phyloP scores from a whole-genome alignment of 1,139 yeast species.

The Kodamaea anthophila region DNA sequence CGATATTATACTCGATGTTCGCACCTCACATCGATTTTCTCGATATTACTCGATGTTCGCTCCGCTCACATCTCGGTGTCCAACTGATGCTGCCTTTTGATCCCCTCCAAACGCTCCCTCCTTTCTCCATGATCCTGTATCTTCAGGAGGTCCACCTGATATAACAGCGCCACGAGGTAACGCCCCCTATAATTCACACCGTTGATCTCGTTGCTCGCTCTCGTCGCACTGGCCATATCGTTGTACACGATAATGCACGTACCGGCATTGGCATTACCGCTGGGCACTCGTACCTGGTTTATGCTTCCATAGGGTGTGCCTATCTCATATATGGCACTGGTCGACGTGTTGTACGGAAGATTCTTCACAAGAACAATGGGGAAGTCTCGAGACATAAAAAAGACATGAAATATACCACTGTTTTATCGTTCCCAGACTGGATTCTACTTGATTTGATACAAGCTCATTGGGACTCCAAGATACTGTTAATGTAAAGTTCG shows the following conservation, averaged over 20 bases:
- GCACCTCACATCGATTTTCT: no score
- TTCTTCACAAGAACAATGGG: conserved; percentile 56
- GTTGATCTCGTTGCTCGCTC: conserved; percentile 48
- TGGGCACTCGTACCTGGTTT: conserved; percentile 49
- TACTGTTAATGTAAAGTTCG: no score
- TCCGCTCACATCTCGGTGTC: not conserved
- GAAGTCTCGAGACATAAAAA: conserved; percentile 23
- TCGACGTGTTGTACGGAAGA: conserved; percentile 47
- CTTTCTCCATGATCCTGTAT: conserved; percentile 20
- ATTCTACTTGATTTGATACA: no score
- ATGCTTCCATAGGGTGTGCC: conserved; percentile 56
- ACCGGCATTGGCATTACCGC: conserved; percentile 25
- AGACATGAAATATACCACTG: no score
- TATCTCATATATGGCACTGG: conserved; percentile 45
- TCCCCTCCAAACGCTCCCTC: conserved; percentile 15
- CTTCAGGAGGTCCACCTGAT: conserved; percentile 33
- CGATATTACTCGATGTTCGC: not conserved
- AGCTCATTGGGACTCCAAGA: no score
- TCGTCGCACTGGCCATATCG: conserved; percentile 40
- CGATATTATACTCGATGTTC: no score
- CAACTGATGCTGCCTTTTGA: conserved; percentile 6
- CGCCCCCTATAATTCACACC: conserved; percentile 60
- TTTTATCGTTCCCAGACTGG: no score
- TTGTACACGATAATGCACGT: conserved; percentile 55
- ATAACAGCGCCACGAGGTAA: conserved; percentile 48